These are phyloP conservation scores for Podila horticola DNA, from an alignment of 192 early-diverging fungal genomes.

Conservation along the genomic window DNA sequence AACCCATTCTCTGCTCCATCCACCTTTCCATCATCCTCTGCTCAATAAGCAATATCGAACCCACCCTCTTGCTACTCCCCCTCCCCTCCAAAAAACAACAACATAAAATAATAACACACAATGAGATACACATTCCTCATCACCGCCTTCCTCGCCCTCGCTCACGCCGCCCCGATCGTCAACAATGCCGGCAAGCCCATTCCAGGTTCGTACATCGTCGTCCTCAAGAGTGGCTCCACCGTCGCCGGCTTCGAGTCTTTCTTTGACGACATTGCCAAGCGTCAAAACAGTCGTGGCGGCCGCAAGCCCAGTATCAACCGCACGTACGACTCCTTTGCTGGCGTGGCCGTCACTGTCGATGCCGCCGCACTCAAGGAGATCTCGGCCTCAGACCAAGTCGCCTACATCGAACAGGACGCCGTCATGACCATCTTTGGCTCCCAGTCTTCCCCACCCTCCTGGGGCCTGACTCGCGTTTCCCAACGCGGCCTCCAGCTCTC, in stretches of 20 bases:
- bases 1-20: no score
- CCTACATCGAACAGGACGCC: conserved; percentile 35
- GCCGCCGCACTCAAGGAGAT: conserved; percentile 23
- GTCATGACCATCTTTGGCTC: conserved; percentile 19
- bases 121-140: conserved; percentile 2
- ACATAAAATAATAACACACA: background rate
- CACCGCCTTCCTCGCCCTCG: background rate
- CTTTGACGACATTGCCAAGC: conserved; percentile 3
- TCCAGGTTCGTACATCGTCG: background rate
- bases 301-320: background rate
- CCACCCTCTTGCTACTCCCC: no score
- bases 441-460: conserved; percentile 45
- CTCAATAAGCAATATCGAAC: no score
- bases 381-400: conserved; percentile 14
- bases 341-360: conserved; percentile 20
- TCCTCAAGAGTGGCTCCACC: background rate
- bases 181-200: background rate
- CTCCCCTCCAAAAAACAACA: no score
- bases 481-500: conserved; percentile 47
- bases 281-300: background rate
- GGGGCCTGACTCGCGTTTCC: conserved; percentile 64
- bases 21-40: no score
- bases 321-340: background rate
- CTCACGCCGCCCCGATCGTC: background rate
- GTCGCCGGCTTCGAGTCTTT: background rate